Conservation (phyloP, 73 alveolate genomes). For the Loxodes magnus region DNA sequence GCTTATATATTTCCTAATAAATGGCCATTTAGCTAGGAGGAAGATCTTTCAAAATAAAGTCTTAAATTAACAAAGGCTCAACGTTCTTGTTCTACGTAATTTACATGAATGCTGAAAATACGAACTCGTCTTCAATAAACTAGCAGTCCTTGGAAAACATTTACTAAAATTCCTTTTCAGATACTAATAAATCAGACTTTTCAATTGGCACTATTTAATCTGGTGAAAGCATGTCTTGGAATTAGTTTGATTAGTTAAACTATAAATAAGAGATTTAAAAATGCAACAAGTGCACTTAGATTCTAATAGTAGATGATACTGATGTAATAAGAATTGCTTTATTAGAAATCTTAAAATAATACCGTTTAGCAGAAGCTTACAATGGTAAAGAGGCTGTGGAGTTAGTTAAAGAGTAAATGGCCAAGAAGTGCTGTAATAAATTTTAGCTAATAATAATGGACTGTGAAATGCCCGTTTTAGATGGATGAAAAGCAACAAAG, state of each 20-base stretch:
- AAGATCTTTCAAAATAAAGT: background rate
- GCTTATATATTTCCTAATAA: background rate
- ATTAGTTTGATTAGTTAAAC: background rate
- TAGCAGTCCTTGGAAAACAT: too few species aligned
- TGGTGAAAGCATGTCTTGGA: background rate
- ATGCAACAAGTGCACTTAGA: too few species aligned
- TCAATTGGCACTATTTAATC: background rate
- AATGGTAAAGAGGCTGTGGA: background rate
- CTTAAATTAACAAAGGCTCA: background rate
- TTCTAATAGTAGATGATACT: background rate
- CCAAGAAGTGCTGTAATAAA: background rate
- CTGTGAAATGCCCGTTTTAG: background rate
- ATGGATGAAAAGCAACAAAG: constrained; percentile 1
- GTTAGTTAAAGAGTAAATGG: background rate
- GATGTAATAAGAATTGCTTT: background rate
- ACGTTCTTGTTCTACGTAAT: background rate
- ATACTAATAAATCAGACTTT: background rate
- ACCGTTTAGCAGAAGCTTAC: background rate
- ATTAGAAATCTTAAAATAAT: background rate
- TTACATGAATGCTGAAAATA: too few species aligned
- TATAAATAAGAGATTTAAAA: too few species aligned
- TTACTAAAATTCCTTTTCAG: background rate
- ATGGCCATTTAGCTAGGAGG: constrained; percentile 1
- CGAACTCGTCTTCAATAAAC: too few species aligned
- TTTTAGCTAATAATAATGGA: background rate